phyloP scores from a whole-genome alignment of 2,329 filamentous ascomycete species.

The Beauveria scarabaeidicola region DNA sequence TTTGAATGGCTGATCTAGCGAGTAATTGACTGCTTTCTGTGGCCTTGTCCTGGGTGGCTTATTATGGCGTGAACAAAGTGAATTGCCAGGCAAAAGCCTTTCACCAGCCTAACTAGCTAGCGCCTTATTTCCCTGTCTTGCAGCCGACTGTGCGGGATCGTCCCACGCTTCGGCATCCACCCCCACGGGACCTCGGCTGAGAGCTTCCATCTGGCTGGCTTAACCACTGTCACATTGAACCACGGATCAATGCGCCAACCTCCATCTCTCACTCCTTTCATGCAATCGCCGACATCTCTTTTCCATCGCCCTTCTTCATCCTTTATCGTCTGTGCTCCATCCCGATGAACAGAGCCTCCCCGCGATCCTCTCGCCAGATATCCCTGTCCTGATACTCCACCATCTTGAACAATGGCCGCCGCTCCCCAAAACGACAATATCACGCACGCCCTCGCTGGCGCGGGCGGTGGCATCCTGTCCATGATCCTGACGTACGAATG shows the following conservation, averaged over 20 bases:
- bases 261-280: not conserved
- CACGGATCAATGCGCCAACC: not conserved
- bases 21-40: not conserved
- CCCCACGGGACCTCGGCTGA: slow-evolving; percentile 14
- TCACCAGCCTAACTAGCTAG: not conserved
- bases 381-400: slow-evolving; percentile 1
- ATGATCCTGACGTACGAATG: slow-evolving; percentile 78
- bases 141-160: not conserved
- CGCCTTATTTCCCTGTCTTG: not conserved
- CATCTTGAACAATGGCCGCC: slow-evolving; percentile 27
- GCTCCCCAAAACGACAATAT: slow-evolving; percentile 92
- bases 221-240: slow-evolving; percentile 3
- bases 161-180: slow-evolving; percentile 4
- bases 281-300: not conserved
- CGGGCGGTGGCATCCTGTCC: slow-evolving; percentile 86
- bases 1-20: too few relatives aligned
- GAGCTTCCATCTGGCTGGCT: slow-evolving; percentile 6
- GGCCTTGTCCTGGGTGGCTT: too few relatives aligned
- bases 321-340: not conserved
- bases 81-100: not conserved
- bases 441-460: slow-evolving; percentile 85
- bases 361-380: not conserved
- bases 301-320: not conserved
- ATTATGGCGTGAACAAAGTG: too few relatives aligned
- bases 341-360: not conserved